A percentile compares a stretch with the other conserved stretches of the same genome.
Conservation (phyloP, 2,329 filamentous ascomycete genomes). For the Sordariomycetes sp. region DNA sequence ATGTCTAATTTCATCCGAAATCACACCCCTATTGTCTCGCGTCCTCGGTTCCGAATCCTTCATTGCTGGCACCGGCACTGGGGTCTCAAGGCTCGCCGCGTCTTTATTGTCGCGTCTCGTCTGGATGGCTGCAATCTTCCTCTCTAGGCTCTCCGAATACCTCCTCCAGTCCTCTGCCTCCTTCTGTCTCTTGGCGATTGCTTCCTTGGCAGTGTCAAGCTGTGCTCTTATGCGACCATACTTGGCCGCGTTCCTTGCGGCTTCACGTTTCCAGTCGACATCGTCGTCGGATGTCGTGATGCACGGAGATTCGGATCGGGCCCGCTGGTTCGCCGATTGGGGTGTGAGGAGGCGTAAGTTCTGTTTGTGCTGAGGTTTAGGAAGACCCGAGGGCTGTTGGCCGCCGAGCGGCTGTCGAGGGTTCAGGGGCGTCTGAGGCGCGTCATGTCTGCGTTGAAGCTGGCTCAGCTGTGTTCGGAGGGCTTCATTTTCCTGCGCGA, state of each 20-base stretch:
- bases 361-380: not conserved
- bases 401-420: not conserved
- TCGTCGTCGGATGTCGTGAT: not conserved
- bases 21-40: not conserved
- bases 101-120: not conserved
- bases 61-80: not conserved
- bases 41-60: not conserved
- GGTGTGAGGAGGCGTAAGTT: not conserved
- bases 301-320: not conserved
- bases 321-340: not conserved
- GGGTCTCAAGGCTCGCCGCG: not conserved
- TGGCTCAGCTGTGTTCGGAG: slow-evolving; percentile 19
- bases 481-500: slow-evolving; percentile 27
- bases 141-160: slow-evolving; percentile 27
- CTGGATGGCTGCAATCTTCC: slow-evolving; percentile 17
- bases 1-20: not conserved
- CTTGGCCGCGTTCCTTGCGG: slow-evolving; percentile 22
- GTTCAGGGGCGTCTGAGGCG: not conserved
- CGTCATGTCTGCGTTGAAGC: not conserved
- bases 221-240: slow-evolving; percentile 25
- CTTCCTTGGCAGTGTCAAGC: slow-evolving; percentile 25
- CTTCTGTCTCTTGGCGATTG: slow-evolving; percentile 24
- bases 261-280: slow-evolving; percentile 16
- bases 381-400: not conserved
- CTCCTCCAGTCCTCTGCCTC: slow-evolving; percentile 30